Evolutionary conservation across 2,329 filamentous ascomycete genomes (phyloP).

Genomic region (Colletotrichum sp.): DNA sequence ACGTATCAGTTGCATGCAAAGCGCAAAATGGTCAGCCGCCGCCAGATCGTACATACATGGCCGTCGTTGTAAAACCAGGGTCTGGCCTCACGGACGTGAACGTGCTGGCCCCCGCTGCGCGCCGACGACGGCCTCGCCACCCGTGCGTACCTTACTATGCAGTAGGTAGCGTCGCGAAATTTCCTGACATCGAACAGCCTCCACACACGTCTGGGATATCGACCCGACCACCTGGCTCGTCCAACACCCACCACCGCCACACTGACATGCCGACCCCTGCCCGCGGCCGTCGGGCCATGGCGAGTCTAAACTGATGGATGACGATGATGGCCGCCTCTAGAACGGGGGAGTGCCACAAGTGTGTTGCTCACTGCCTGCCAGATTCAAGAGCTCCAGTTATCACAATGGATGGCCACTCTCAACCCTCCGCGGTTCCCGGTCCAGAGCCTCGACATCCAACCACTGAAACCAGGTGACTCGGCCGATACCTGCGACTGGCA

Average conservation of each 20-base stretch:
- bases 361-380: neutral
- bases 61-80: neutral
- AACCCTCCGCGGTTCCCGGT: neutral
- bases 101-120: neutral
- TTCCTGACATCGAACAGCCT: neutral
- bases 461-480: slow-evolving; percentile 9
- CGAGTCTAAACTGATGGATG: slow-evolving; percentile 7
- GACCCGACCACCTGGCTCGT: slow-evolving; percentile 15
- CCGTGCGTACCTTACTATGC: neutral
- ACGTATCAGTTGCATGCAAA: slow-evolving; percentile 15
- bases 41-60: neutral
- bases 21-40: slow-evolving; percentile 4
- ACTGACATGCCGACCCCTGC: slow-evolving; percentile 15
- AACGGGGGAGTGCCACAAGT: neutral
- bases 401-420: neutral
- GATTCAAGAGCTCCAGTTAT: neutral
- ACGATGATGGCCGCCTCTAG: neutral
- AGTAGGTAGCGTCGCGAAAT: neutral
- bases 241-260: neutral
- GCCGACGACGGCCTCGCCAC: slow-evolving; percentile 2
- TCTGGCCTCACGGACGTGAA: neutral
- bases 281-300: neutral
- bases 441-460: slow-evolving; percentile 2
- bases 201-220: neutral
- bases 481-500: slow-evolving; percentile 14